Conservation (phyloP, 2,329 filamentous ascomycete species). For the Thelonectria discophora region DNA sequence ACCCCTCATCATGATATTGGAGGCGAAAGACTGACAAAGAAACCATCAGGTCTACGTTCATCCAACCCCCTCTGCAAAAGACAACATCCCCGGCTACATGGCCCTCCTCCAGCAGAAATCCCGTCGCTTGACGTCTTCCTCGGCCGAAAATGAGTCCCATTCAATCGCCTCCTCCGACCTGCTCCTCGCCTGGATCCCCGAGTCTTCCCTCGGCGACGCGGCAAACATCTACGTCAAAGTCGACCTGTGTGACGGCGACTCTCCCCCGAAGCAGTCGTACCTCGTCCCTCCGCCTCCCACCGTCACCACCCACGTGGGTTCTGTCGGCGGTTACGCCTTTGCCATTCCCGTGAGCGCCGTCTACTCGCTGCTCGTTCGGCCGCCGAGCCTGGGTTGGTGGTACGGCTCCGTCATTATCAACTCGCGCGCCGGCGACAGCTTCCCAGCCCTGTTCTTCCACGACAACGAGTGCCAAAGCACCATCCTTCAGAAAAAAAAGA, state of each 20-base stretch:
- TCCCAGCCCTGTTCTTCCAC: slow-evolving; percentile 96
- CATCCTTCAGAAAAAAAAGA: slow-evolving; percentile 89
- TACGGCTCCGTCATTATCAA: slow-evolving; percentile 97
- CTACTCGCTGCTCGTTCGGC: slow-evolving; percentile 88
- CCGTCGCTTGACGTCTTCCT: slow-evolving; percentile 50
- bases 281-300: slow-evolving; percentile 92
- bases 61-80: slow-evolving; percentile 89
- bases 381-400: slow-evolving; percentile 97
- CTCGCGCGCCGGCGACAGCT: slow-evolving; percentile 87
- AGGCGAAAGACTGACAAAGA: slow-evolving; percentile 24
- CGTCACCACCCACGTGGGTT: slow-evolving; percentile 76
- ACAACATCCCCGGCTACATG: slow-evolving; percentile 95
- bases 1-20: background rate
- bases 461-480: slow-evolving; percentile 97
- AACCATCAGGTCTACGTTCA: slow-evolving; percentile 87
- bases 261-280: slow-evolving; percentile 84
- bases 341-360: slow-evolving; percentile 89
- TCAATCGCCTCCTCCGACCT: slow-evolving; percentile 73
- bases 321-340: slow-evolving; percentile 85
- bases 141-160: slow-evolving; percentile 44
- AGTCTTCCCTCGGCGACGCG: slow-evolving; percentile 85
- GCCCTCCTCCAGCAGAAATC: slow-evolving; percentile 91
- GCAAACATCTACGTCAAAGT: slow-evolving; percentile 95
- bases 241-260: slow-evolving; percentile 82
- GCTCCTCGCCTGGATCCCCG: slow-evolving; percentile 92